Conservation (phyloP, 2,329 filamentous ascomycete species). For the Stagonosporopsis tanaceti region DNA sequence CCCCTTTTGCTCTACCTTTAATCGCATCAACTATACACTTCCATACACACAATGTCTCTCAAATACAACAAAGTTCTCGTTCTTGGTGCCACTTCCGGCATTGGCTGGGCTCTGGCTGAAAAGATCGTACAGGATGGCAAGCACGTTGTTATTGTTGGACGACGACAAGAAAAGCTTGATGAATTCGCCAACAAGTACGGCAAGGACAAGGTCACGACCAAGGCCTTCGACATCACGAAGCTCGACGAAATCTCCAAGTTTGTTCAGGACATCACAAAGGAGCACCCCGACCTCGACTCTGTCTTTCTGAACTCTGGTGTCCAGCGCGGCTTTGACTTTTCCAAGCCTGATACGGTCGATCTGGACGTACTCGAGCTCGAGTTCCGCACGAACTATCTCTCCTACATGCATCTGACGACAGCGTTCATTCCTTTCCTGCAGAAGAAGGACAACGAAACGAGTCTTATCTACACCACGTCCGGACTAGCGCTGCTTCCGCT, state of each 20-base stretch:
- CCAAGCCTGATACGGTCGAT: slow-evolving; percentile 58
- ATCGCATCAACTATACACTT: background rate
- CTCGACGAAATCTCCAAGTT: slow-evolving; percentile 58
- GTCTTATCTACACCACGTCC: slow-evolving; percentile 59
- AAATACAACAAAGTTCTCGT: slow-evolving; percentile 62
- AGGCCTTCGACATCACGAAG: slow-evolving; percentile 61
- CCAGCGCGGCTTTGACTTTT: slow-evolving; percentile 60
- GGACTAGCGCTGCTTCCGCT: slow-evolving; percentile 60
- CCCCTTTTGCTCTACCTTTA: background rate
- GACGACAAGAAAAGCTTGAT: slow-evolving; percentile 61
- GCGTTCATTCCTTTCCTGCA: slow-evolving; percentile 61
- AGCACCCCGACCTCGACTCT: slow-evolving; percentile 61
- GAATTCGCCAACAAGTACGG: slow-evolving; percentile 58
- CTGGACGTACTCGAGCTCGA: slow-evolving; percentile 55
- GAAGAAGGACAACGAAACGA: slow-evolving; percentile 53
- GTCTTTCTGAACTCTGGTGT: slow-evolving; percentile 64
- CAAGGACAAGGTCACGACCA: slow-evolving; percentile 54
- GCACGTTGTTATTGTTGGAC: slow-evolving; percentile 59
- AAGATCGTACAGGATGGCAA: slow-evolving; percentile 58
- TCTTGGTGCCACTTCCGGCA: slow-evolving; percentile 62
- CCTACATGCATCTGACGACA: slow-evolving; percentile 58
- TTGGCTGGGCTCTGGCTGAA: slow-evolving; percentile 60
- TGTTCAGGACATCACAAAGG: slow-evolving; percentile 51
- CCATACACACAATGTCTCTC: slow-evolving; percentile 50
- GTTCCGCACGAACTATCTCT: slow-evolving; percentile 61